These are phyloP conservation scores for Mycena capillaripes DNA, from an alignment of 768 basidiomycete species.

Conservation along the genomic window DNA sequence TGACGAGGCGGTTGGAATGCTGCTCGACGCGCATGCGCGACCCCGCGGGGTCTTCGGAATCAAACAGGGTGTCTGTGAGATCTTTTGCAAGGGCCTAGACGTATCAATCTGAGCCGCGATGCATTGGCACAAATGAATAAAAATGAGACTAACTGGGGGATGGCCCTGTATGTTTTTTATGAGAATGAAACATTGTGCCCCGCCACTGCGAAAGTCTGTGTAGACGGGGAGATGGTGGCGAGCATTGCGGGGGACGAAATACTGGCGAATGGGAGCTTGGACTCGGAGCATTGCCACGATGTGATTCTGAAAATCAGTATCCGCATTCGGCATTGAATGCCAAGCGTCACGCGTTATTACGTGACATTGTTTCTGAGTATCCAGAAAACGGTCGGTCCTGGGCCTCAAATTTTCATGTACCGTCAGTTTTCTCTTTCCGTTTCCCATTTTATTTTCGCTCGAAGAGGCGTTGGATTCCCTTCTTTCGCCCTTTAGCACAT, in stretches of 20 bases:
- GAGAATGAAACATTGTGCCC: conserved; percentile 68
- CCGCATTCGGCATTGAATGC: too few species aligned
- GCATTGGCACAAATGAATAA: too few species aligned
- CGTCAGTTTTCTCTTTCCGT: too few species aligned
- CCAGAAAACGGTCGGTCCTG: too few species aligned
- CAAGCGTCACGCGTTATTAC: too few species aligned
- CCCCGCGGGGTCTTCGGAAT: conserved; percentile 59
- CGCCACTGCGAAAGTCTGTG: conserved; percentile 77
- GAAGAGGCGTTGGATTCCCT: too few species aligned
- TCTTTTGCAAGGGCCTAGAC: conserved; percentile 69
- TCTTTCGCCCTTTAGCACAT: too few species aligned
- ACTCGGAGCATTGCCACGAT: neutral
- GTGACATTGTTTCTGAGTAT: too few species aligned
- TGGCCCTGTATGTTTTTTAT: conserved; percentile 81
- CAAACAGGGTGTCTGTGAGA: conserved; percentile 66
- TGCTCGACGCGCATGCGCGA: conserved; percentile 62
- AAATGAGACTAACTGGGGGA: conserved; percentile 65
- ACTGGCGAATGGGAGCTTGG: conserved; percentile 41
- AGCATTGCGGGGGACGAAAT: conserved; percentile 77
- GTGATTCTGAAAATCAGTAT: too few species aligned
- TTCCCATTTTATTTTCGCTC: too few species aligned
- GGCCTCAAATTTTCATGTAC: too few species aligned
- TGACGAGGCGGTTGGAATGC: conserved; percentile 66
- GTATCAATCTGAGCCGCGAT: conserved; percentile 17
- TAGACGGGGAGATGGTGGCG: conserved; percentile 82